Conservation (phyloP, 495 filamentous ascomycete species). For the Aspergillus haitiensis region DNA sequence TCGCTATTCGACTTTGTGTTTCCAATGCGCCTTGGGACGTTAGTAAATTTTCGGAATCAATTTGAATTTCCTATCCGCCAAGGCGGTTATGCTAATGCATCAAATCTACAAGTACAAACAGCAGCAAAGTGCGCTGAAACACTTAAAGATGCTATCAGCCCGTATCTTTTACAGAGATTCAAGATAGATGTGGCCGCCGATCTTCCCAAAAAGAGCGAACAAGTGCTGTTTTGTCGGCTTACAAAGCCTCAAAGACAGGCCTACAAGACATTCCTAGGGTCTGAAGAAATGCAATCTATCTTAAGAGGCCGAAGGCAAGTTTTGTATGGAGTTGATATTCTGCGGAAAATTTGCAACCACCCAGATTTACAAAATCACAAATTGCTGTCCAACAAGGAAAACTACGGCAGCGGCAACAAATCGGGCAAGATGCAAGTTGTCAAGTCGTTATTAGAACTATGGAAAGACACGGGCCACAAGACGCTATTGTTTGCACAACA, state of each 20-base stretch:
- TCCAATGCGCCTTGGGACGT: slow-evolving; percentile 88
- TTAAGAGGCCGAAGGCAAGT: slow-evolving; percentile 70
- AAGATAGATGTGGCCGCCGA: slow-evolving; percentile 94
- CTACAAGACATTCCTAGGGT: slow-evolving; percentile 78
- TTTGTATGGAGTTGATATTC: slow-evolving; percentile 82
- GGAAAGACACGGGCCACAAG: slow-evolving; percentile 86
- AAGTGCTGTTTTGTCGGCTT: slow-evolving; percentile 92
- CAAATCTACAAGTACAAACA: slow-evolving; percentile 87
- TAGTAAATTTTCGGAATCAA: slow-evolving; percentile 82
- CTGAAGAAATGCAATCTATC: slow-evolving; percentile 78
- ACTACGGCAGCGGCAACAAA: slow-evolving; percentile 70
- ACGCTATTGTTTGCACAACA: slow-evolving; percentile 89
- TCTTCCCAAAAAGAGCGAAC: slow-evolving; percentile 90
- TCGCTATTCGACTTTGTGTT: slow-evolving; percentile 96
- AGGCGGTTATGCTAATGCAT: slow-evolving; percentile 91
- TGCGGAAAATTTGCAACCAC: slow-evolving; percentile 97
- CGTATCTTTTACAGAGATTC: slow-evolving; percentile 88
- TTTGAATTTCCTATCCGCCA: slow-evolving; percentile 91
- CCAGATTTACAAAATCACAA: slow-evolving; percentile 79
- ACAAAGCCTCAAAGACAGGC: slow-evolving; percentile 70
- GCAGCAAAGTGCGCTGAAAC: slow-evolving; percentile 87
- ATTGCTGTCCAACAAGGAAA: slow-evolving; percentile 53
- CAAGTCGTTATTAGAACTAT: slow-evolving; percentile 76
- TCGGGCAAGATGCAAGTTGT: slow-evolving; percentile 96
- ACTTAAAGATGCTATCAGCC: slow-evolving; percentile 85